Conservation (phyloP, 257 asterid genomes). For the Prunella vulgaris region DNA sequence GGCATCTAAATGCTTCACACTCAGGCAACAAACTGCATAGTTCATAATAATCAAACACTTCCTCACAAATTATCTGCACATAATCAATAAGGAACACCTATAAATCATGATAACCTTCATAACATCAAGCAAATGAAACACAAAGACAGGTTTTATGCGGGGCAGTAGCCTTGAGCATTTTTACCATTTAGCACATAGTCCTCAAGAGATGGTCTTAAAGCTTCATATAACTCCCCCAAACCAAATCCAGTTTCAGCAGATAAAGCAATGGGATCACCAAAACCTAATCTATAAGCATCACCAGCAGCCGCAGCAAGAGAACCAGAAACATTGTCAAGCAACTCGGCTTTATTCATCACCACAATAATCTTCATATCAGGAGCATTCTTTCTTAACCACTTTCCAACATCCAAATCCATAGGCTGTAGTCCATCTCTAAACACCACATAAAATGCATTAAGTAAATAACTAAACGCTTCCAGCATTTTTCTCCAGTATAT, state of each 20-base stretch:
- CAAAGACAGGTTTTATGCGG: not conserved
- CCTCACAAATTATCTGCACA: not conserved
- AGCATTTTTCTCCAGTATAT: conserved; percentile 11
- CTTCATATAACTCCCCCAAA: conserved; percentile 67
- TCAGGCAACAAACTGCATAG: not conserved
- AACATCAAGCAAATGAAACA: conserved; percentile 1
- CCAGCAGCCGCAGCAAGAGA: conserved; percentile 81
- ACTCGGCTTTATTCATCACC: conserved; percentile 94
- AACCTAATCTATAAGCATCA: conserved; percentile 82
- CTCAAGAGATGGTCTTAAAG: conserved; percentile 70
- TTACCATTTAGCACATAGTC: conserved; percentile 60
- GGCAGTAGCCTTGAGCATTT: not conserved
- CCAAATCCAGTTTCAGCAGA: conserved; percentile 98
- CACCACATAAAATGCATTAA: conserved; percentile 12
- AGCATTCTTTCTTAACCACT: conserved; percentile 93
- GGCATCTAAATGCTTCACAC: conserved; percentile 3
- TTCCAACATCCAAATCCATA: conserved; percentile 93
- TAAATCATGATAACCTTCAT: not conserved
- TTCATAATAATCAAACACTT: conserved; percentile 3
- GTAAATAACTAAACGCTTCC: conserved; percentile 8
- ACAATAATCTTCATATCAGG: conserved; percentile 64
- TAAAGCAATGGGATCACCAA: conserved; percentile 88
- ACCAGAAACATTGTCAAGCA: conserved; percentile 67
- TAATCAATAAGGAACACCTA: not conserved
- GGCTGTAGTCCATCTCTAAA: conserved; percentile 83